Evolutionary conservation across 176 grass and related monocot species (phyloP).

Genomic region (Ensete glaucum): DNA sequence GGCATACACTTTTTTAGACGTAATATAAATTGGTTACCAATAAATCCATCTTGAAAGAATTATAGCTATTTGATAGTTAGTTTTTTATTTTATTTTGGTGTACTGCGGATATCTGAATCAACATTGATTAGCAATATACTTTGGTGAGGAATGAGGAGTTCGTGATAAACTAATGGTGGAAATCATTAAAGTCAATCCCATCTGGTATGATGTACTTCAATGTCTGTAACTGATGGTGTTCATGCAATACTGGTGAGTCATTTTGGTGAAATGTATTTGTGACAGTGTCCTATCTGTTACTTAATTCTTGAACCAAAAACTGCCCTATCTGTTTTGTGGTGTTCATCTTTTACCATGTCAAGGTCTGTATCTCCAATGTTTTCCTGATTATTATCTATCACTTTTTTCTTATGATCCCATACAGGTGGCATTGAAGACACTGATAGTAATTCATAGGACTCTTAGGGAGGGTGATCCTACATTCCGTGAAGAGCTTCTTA

Average conservation of each 20-base stretch:
- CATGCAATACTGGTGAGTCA: too few species aligned
- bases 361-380: neutral
- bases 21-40: neutral
- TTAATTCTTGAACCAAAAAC: too few species aligned
- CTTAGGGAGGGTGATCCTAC: constrained; percentile 78
- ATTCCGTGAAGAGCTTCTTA: constrained; percentile 81
- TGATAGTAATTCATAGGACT: constrained; percentile 92
- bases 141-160: neutral
- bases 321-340: too few species aligned
- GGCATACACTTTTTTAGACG: neutral
- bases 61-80: too few species aligned
- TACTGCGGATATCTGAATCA: neutral
- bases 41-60: neutral
- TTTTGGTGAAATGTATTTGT: too few species aligned
- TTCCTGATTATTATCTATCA: neutral
- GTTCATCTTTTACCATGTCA: neutral
- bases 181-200: too few species aligned
- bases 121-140: neutral
- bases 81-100: neutral
- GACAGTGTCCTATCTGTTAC: too few species aligned
- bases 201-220: too few species aligned
- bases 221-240: too few species aligned
- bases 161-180: too few species aligned
- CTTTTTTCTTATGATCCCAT: constrained; percentile 10
- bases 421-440: constrained; percentile 82